phyloP scores from a whole-genome alignment of 176 grass and related monocot genomes.

The Zea luxurians region DNA sequence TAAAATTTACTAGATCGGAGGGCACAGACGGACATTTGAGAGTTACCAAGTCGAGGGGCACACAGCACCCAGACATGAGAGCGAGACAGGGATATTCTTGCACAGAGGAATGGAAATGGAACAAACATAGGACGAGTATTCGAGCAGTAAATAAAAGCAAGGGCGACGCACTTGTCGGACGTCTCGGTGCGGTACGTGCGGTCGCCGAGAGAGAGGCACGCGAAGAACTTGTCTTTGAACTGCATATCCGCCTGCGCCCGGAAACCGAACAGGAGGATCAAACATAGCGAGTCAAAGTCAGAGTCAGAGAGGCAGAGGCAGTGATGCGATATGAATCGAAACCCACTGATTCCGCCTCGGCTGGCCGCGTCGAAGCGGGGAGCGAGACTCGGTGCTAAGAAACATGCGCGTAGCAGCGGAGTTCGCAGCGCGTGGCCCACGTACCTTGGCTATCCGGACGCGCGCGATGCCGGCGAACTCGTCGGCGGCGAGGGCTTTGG shows the following conservation, averaged over 20 bases:
- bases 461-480: conserved; percentile 93
- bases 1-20: background rate
- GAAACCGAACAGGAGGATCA: conserved; percentile 21
- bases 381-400: no score
- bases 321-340: background rate
- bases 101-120: background rate
- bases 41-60: background rate
- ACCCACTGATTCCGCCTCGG: background rate
- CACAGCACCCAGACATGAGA: background rate
- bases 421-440: background rate
- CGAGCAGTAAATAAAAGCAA: background rate
- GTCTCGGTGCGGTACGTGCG: conserved; percentile 81
- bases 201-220: conserved; percentile 90
- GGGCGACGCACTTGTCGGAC: conserved; percentile 63
- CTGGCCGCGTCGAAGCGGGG: background rate
- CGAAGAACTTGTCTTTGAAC: conserved; percentile 95
- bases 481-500: conserved; percentile 40
- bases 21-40: background rate
- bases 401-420: background rate
- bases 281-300: background rate
- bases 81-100: background rate
- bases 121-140: background rate
- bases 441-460: conserved; percentile 67
- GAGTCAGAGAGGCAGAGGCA: no score
- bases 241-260: conserved; percentile 73